Evolutionary conservation across 306 rosid species (phyloP).

Genomic region (Gastrolobium villosum): DNA sequence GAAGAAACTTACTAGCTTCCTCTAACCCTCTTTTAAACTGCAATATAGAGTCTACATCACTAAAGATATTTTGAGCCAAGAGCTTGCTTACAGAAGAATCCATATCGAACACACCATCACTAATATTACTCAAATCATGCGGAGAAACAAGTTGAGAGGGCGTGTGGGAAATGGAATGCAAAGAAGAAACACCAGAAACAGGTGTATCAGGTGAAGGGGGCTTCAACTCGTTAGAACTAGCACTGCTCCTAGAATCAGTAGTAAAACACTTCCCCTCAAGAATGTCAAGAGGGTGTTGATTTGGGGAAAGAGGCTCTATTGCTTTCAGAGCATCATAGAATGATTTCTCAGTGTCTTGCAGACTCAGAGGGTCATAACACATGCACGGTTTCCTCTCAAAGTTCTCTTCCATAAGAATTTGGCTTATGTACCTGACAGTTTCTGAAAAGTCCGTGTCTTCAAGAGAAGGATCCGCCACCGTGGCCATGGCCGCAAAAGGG

Average conservation of each 20-base stretch:
- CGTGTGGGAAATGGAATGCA: conserved; percentile 37
- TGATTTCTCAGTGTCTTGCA: conserved; percentile 74
- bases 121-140: conserved; percentile 43
- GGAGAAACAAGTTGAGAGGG: conserved; percentile 42
- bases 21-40: conserved; percentile 83
- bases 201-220: conserved; percentile 51
- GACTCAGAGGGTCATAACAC: conserved; percentile 70
- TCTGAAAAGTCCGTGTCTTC: conserved; percentile 59
- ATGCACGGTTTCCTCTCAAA: conserved; percentile 68
- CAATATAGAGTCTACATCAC: conserved; percentile 67
- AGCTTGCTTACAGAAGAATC: conserved; percentile 60
- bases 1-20: conserved; percentile 95
- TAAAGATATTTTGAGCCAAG: conserved; percentile 73
- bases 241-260: conserved; percentile 34
- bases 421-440: conserved; percentile 55
- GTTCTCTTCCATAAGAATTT: conserved; percentile 80
- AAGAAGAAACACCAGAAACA: conserved; percentile 43
- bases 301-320: conserved; percentile 51
- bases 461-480: conserved; percentile 30
- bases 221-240: conserved; percentile 54
- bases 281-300: conserved; percentile 56
- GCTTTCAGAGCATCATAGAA: conserved; percentile 65
- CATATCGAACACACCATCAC: conserved; percentile 53
- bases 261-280: conserved; percentile 38
- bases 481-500: background rate